These are phyloP conservation scores for Zymoseptoria tritici DNA, from an alignment of 2,329 filamentous ascomycete genomes.

Conservation along the genomic window DNA sequence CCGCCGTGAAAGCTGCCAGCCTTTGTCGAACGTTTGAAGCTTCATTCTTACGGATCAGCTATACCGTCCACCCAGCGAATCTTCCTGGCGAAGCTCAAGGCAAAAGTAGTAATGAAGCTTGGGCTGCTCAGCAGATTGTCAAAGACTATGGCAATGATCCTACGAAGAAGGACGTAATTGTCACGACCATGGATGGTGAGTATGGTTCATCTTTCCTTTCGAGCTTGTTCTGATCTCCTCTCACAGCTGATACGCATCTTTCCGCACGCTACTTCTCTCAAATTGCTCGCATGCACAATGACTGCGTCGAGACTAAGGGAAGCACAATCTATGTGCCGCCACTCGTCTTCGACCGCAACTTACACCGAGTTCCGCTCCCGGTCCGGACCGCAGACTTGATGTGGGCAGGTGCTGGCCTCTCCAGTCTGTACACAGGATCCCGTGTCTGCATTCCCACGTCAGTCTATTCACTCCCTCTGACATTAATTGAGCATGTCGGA, in stretches of 20 bases:
- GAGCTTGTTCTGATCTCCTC: constrained; percentile 7
- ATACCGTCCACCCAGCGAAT: constrained; percentile 58
- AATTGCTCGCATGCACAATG: constrained; percentile 56
- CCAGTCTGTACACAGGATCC: constrained; percentile 58
- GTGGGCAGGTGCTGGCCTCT: constrained; percentile 64
- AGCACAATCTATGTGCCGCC: constrained; percentile 63
- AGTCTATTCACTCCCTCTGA: constrained; percentile 63
- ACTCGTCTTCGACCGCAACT: constrained; percentile 68
- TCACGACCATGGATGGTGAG: constrained; percentile 68
- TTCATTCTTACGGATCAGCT: constrained; percentile 59
- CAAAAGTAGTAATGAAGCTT: constrained; percentile 67
- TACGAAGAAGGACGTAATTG: constrained; percentile 53
- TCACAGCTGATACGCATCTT: constrained; percentile 61
- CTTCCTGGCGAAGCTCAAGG: constrained; percentile 63
- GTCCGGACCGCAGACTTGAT: constrained; percentile 66
- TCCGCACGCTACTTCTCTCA: constrained; percentile 60
- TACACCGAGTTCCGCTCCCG: constrained; percentile 58
- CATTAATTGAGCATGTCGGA: constrained; percentile 59
- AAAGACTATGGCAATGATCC: constrained; percentile 48
- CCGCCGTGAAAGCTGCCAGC: constrained; percentile 53
- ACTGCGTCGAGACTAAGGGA: constrained; percentile 51
- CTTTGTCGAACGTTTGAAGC: constrained; percentile 57
- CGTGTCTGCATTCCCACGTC: constrained; percentile 63
- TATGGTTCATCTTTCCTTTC: constrained; percentile 10
- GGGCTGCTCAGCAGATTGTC: constrained; percentile 60